Base-by-base conservation (phyloP, 306 rosid genomes). In the Trifolium repens region DNA sequence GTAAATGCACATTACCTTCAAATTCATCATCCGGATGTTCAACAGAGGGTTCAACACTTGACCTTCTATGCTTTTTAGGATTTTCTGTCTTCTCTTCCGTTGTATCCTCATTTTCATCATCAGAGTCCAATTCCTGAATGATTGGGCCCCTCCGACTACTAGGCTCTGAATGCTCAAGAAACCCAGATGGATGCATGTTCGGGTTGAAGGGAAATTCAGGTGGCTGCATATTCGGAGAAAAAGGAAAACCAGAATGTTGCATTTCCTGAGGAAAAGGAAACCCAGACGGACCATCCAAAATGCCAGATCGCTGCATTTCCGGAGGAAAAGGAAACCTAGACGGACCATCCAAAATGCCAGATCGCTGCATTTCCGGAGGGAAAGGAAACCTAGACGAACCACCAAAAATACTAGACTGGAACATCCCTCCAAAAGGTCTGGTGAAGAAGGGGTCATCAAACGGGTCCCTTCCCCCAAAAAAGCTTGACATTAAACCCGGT, bases 371-470 rank as follows among this genome's bases (percentile, higher is more conserved):
- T 39, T 19, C 35, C 0, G 69, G 67, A n/a, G 77, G 61, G 47
- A 85, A 86, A 67, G 93, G 88, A 71, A 64, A 83, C 16, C 87
- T 60, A 9, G 86, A 69, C 1, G 50, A 64, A 44, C 65, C 74
- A 71, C 89, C 87, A 53, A 89, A 79, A 37, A 86, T n/a, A 69
- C 81, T 81, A 14, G 94, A 62, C 27, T 76, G 84, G 3, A 87
- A 53, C 88, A 90, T 80, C 78, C 96, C 87, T 74, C 93, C 93
- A 27, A 94, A 85, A 2, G 97, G 98, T 39, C 72, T 85, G 53
- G 85, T 82, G 78, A 91, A 92, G 83, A 91, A 94, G 62, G 97
- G 96, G 17, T 91, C 97, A 35, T 89, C 89, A 79, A 94, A 91
- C 10, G 96, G 93, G 37, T 89, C 81, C 82, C 93, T 81, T 66